These are phyloP conservation scores for Stemphylium beticola DNA, from an alignment of 2,329 filamentous ascomycete genomes.

Conservation along the genomic window DNA sequence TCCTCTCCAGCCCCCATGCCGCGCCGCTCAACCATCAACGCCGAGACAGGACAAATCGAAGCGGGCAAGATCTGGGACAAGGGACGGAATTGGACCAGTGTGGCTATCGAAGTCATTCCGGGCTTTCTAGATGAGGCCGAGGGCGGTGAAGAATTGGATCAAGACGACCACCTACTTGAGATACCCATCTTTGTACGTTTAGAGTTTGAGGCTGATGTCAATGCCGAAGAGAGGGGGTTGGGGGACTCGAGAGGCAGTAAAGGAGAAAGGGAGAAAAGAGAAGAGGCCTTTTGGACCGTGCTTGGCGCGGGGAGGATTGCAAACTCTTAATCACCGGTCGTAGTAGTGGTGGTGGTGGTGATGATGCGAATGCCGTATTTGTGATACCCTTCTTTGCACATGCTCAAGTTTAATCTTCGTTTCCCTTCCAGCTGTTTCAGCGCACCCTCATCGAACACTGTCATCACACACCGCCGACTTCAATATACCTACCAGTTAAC, in stretches of 20 bases:
- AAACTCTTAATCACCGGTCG: conserved; percentile 39
- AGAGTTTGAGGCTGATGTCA: conserved; percentile 82
- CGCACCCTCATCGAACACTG: too few relatives aligned
- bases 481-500: not conserved
- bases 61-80: conserved; percentile 96
- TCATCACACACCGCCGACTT: too few relatives aligned
- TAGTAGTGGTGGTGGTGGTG: conserved; percentile 28
- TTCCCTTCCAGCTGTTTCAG: too few relatives aligned
- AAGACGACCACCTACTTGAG: conserved; percentile 74
- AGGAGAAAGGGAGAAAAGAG: conserved; percentile 75
- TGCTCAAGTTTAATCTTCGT: not conserved
- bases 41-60: conserved; percentile 61
- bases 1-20: conserved; percentile 48
- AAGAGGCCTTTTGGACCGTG: conserved; percentile 95
- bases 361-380: conserved; percentile 34
- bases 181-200: conserved; percentile 93
- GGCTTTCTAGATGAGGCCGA: conserved; percentile 38
- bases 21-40: conserved; percentile 29
- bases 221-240: conserved; percentile 56
- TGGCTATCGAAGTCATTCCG: conserved; percentile 88
- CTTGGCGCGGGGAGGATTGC: conserved; percentile 83
- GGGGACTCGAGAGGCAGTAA: conserved; percentile 56
- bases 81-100: conserved; percentile 91
- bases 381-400: conserved; percentile 5
- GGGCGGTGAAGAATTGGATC: conserved; percentile 42